A percentile compares a stretch with the other conserved stretches of the same genome.
Conservation (phyloP, 345 rosid genomes). For the Anastatica hierochuntica region DNA sequence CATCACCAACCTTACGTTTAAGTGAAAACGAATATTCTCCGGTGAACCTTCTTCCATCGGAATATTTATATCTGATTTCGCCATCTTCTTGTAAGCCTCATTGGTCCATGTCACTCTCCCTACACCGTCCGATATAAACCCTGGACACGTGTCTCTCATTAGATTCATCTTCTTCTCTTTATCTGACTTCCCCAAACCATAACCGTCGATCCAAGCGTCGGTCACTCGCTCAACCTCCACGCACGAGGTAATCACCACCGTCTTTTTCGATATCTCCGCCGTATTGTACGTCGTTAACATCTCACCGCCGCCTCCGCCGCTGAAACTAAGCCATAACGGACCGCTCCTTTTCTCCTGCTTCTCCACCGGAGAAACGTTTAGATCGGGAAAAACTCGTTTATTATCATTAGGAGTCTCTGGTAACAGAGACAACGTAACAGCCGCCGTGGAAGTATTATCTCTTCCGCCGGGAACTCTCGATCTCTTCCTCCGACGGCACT, state of each 20-base stretch:
- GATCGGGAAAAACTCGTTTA: too few relatives aligned
- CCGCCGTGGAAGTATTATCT: too few relatives aligned
- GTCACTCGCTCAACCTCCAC: conserved; percentile 59
- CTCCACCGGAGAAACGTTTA: too few relatives aligned
- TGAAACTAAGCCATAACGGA: conserved; percentile 36
- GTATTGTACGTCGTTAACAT: conserved; percentile 14
- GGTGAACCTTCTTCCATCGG: too few relatives aligned
- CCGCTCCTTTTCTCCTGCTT: conserved; percentile 30
- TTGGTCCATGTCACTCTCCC: conserved; percentile 70
- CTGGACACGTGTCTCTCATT: conserved; percentile 64
- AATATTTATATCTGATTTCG: too few relatives aligned
- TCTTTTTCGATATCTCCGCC: neutral
- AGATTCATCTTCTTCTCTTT: conserved; percentile 42
- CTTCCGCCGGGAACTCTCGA: too few relatives aligned
- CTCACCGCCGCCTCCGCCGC: conserved; percentile 5
- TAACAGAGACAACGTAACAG: too few relatives aligned
- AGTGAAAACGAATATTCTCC: too few relatives aligned
- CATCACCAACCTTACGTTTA: conserved; percentile 63
- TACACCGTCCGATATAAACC: conserved; percentile 52
- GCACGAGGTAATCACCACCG: conserved; percentile 24
- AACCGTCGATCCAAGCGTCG: neutral
- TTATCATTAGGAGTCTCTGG: too few relatives aligned
- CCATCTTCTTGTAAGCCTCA: conserved; percentile 45
- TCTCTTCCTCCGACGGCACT: neutral
- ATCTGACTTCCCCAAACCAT: conserved; percentile 47